phyloP scores from a whole-genome alignment of 495 filamentous ascomycete genomes.

The Jackrogersella minutella region DNA sequence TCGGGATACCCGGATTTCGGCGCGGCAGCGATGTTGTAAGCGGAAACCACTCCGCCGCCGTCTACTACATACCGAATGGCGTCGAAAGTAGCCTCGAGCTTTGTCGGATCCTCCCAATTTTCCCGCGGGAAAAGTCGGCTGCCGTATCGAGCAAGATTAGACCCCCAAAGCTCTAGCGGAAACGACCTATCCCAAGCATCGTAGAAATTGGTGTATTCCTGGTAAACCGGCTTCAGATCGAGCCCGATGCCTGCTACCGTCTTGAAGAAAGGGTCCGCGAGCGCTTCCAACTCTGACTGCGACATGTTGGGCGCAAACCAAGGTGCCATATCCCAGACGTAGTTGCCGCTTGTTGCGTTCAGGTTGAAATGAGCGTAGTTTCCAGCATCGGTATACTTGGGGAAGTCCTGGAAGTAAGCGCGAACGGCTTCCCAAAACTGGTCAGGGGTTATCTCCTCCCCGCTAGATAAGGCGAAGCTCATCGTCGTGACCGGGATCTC shows the following conservation, averaged over 20 bases:
- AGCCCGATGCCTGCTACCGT: conserved; percentile 47
- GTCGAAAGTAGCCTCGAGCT: conserved; percentile 54
- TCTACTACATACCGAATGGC: conserved; percentile 56
- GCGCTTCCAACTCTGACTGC: conserved; percentile 50
- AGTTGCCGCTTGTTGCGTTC: conserved; percentile 43
- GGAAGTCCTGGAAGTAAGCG: conserved; percentile 56
- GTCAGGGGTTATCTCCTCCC: conserved; percentile 45
- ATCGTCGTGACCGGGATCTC: conserved; percentile 51
- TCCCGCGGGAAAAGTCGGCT: conserved; percentile 61
- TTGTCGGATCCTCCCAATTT: conserved; percentile 52
- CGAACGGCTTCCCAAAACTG: conserved; percentile 62
- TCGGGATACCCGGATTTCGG: conserved; percentile 48
- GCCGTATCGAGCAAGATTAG: conserved; percentile 48
- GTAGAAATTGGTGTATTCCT: conserved; percentile 59
- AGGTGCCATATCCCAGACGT: conserved; percentile 55
- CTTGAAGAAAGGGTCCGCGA: conserved; percentile 58
- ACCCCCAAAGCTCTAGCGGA: conserved; percentile 57
- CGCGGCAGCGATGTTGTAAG: conserved; percentile 59
- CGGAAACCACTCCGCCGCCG: conserved; percentile 54
- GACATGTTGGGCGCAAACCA: conserved; percentile 63
- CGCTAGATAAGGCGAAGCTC: conserved; percentile 45
- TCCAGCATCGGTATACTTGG: conserved; percentile 58
- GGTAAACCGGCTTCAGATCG: conserved; percentile 55
- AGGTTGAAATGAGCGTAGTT: conserved; percentile 64
- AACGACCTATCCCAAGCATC: conserved; percentile 57